Evolutionary conservation across 2,329 filamentous ascomycete species (phyloP).

Genomic region (Trichoderma sp.): DNA sequence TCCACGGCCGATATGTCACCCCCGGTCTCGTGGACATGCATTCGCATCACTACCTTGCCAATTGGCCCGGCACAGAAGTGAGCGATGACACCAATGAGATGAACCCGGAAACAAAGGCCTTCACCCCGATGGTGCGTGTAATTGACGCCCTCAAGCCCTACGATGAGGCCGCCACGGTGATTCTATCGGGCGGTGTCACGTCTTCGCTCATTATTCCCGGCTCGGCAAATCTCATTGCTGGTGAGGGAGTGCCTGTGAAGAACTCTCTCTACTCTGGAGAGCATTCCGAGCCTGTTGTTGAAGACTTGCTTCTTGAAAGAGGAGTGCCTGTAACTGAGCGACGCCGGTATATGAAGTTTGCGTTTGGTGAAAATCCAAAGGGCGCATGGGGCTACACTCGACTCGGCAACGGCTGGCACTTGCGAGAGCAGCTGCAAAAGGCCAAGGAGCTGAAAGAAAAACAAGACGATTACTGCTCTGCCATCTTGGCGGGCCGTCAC

Average conservation of each 20-base stretch:
- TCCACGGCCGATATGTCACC: conserved; percentile 40
- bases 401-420: conserved; percentile 39
- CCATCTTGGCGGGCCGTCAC: not conserved
- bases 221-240: conserved; percentile 44
- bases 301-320: conserved; percentile 41
- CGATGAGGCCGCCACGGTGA: conserved; percentile 36
- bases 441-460: conserved; percentile 17
- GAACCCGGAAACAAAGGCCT: conserved; percentile 23
- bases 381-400: conserved; percentile 36
- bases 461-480: conserved; percentile 19
- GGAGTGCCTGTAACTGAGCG: conserved; percentile 33
- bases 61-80: conserved; percentile 34
- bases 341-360: conserved; percentile 44
- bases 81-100: conserved; percentile 39
- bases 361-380: conserved; percentile 46
- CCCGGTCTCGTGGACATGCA: conserved; percentile 47
- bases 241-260: conserved; percentile 43
- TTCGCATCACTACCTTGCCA: conserved; percentile 38
- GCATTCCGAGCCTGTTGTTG: conserved; percentile 38
- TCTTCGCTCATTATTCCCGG: conserved; percentile 45
- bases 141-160: conserved; percentile 41
- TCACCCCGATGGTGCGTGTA: conserved; percentile 8
- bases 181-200: conserved; percentile 44
- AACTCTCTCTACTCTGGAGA: conserved; percentile 36
- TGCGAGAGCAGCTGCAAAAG: conserved; percentile 34